These are phyloP conservation scores for Plectosphaerella cucumerina DNA, from an alignment of 2,329 filamentous ascomycete species.

Conservation along the genomic window DNA sequence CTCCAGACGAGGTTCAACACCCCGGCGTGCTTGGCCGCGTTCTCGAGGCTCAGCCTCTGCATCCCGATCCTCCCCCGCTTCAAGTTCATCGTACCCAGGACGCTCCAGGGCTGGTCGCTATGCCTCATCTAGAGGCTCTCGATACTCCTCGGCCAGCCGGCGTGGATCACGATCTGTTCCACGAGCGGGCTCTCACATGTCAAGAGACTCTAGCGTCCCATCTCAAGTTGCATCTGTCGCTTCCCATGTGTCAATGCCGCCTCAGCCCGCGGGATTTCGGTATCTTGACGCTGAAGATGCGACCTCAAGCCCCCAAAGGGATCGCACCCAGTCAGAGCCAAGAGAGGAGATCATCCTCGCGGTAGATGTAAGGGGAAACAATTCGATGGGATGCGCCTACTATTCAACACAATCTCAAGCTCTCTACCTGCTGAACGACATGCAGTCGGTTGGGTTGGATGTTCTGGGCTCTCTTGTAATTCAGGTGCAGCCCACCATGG, in stretches of 20 bases:
- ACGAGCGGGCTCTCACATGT: not conserved
- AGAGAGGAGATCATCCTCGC: slow-evolving; percentile 69
- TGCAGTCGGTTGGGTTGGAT: slow-evolving; percentile 63
- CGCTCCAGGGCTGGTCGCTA: too few species aligned
- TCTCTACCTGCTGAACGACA: slow-evolving; percentile 74
- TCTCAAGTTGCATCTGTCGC: not conserved
- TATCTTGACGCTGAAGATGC: slow-evolving; percentile 7
- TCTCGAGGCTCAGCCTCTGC: too few species aligned
- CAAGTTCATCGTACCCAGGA: too few species aligned
- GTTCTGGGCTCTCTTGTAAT: slow-evolving; percentile 58
- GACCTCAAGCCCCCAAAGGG: not conserved
- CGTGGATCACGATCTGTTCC: not conserved
- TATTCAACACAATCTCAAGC: slow-evolving; percentile 68
- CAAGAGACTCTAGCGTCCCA: not conserved
- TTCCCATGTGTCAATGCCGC: not conserved
- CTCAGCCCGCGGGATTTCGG: not conserved
- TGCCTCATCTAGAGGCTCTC: not conserved
- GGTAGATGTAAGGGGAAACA: slow-evolving; percentile 67
- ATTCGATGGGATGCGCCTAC: slow-evolving; percentile 77
- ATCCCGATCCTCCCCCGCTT: too few species aligned
- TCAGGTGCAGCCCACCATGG: slow-evolving; percentile 49
- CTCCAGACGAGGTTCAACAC: not conserved
- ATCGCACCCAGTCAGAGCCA: not conserved
- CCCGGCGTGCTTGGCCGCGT: too few species aligned
- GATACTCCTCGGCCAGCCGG: not conserved